Percentiles rank a stretch among this genome's conserved stretches.
phyloP scores from a whole-genome alignment of 352 stramenopile species.

The Salisapilia sapeloensis region DNA sequence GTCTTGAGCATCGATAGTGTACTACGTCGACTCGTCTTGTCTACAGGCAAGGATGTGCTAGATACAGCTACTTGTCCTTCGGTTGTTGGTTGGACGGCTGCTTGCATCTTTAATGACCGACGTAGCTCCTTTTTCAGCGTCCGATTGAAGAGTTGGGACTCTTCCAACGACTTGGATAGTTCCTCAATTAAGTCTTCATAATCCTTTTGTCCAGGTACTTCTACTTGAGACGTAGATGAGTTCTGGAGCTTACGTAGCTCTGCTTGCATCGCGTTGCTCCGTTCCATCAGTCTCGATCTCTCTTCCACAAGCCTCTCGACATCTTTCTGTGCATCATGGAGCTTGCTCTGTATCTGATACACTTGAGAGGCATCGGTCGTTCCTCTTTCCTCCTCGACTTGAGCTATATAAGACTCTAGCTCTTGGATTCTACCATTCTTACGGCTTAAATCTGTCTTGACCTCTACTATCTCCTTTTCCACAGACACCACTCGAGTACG shows the following conservation, averaged over 20 bases:
- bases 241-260: conserved; percentile 30
- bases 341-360: conserved; percentile 17
- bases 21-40: conserved; percentile 9
- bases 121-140: conserved; percentile 71
- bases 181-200: conserved; percentile 56
- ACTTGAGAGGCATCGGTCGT: conserved; percentile 14
- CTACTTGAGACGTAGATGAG: conserved; percentile 5
- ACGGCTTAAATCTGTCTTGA: no score
- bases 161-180: conserved; percentile 49
- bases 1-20: conserved; percentile 52
- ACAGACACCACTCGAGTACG: no score
- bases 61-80: neutral
- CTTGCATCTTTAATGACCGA: conserved; percentile 2
- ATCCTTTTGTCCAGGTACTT: conserved; percentile 48
- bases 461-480: neutral
- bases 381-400: conserved; percentile 4
- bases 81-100: conserved; percentile 1
- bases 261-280: conserved; percentile 57
- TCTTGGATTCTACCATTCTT: conserved; percentile 12
- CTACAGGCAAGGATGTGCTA: conserved; percentile 1
- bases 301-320: conserved; percentile 48
- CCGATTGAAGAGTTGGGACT: conserved; percentile 52
- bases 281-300: conserved; percentile 56
- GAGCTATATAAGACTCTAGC: conserved; percentile 13
- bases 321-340: conserved; percentile 26